phyloP scores from a whole-genome alignment of 2,329 filamentous ascomycete species.

The Penicillium sp. region DNA sequence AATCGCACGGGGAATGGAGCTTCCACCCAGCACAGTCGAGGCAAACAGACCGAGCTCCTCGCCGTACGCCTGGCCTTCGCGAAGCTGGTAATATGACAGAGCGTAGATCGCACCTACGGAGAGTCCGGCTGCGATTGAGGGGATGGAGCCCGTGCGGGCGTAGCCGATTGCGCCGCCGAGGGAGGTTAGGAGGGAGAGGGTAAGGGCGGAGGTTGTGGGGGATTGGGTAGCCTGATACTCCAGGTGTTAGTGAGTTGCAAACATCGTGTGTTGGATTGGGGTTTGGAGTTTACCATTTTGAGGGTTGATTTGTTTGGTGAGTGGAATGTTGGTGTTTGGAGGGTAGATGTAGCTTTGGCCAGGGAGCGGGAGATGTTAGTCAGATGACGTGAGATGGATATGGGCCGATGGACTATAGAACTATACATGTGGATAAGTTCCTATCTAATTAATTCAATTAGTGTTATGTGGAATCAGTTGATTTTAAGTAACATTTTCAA shows the following conservation, averaged over 20 bases:
- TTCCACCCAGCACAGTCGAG: slow-evolving; percentile 79
- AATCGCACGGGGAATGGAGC: slow-evolving; percentile 83
- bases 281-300: slow-evolving; percentile 22
- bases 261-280: slow-evolving; percentile 18
- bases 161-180: slow-evolving; percentile 87
- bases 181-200: slow-evolving; percentile 80
- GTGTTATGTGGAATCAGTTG: neutral
- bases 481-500: neutral
- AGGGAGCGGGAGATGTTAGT: neutral
- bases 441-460: no score
- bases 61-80: slow-evolving; percentile 74
- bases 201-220: slow-evolving; percentile 64
- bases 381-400: neutral
- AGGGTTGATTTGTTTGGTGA: neutral
- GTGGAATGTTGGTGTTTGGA: neutral
- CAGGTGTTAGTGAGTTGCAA: slow-evolving; percentile 1
- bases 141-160: slow-evolving; percentile 78
- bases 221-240: neutral
- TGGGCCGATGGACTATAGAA: slow-evolving; percentile 1
- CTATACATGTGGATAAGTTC: neutral
- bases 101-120: slow-evolving; percentile 78
- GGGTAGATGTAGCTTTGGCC: neutral
- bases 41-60: slow-evolving; percentile 87
- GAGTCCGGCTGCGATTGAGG: slow-evolving; percentile 81
- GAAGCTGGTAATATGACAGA: slow-evolving; percentile 78